Evolutionary conservation across 2,329 filamentous ascomycete species (phyloP).

Genomic region (Diaporthe ilicicola): DNA sequence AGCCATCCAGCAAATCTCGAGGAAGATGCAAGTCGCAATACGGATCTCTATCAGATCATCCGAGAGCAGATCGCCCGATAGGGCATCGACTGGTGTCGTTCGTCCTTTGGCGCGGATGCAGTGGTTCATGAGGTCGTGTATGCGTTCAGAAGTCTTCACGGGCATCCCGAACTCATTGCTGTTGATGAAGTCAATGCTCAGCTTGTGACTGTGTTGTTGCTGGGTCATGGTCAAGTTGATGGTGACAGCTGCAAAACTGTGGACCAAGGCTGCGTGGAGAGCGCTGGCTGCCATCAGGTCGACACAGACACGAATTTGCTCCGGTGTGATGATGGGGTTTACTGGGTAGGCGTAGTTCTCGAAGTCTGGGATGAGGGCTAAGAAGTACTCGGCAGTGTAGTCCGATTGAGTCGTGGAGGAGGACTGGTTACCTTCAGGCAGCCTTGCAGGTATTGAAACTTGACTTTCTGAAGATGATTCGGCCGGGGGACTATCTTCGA

Average conservation of each 20-base stretch:
- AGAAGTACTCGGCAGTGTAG: conserved; percentile 44
- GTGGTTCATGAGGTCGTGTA: conserved; percentile 6
- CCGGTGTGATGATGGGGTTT: conserved; percentile 53
- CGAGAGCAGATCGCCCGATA: not conserved
- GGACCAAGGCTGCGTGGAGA: conserved; percentile 51
- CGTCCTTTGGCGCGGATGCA: not conserved
- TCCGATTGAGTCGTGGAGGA: not conserved
- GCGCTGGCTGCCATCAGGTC: conserved; percentile 46
- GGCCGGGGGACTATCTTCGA: not conserved
- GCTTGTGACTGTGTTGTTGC: conserved; percentile 29
- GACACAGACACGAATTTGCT: conserved; percentile 47
- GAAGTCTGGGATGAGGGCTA: conserved; percentile 54
- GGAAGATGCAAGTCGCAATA: conserved; percentile 60
- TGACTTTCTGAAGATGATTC: not conserved
- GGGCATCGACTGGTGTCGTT: not conserved
- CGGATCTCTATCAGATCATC: conserved; percentile 32
- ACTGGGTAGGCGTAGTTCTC: conserved; percentile 55
- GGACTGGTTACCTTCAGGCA: not conserved
- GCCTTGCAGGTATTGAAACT: not conserved
- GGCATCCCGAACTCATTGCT: not conserved
- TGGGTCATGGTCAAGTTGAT: conserved; percentile 47
- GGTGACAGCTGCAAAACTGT: conserved; percentile 54
- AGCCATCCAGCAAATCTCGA: conserved; percentile 61
- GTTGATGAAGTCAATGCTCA: conserved; percentile 12
- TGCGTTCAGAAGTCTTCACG: not conserved